phyloP scores from a whole-genome alignment of 345 rosid species.

The Bretschneidera sinensis region DNA sequence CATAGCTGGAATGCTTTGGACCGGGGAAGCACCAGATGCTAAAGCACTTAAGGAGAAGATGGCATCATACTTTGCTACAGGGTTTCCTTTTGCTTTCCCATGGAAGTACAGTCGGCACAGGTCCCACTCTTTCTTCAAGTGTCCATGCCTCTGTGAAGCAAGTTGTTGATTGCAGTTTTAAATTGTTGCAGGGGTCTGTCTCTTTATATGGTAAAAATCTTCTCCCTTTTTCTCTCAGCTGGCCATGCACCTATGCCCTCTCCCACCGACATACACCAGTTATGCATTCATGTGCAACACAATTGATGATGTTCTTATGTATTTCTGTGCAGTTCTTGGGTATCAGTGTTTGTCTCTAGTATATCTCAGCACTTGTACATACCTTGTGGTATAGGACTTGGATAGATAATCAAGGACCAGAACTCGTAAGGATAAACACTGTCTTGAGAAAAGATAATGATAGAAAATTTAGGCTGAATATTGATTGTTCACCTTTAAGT shows the following conservation, averaged over 20 bases:
- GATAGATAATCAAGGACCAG: background rate
- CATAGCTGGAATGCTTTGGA: conserved; percentile 93
- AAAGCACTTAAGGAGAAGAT: conserved; percentile 68
- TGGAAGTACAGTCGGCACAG: conserved; percentile 79
- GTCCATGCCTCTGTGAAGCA: conserved; percentile 58
- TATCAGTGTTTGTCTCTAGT: too few relatives aligned
- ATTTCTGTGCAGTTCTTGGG: too few relatives aligned
- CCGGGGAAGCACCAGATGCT: conserved; percentile 60
- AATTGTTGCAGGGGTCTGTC: conserved; percentile 70
- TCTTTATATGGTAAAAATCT: conserved; percentile 46
- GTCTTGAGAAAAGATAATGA: background rate
- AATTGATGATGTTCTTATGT: background rate
- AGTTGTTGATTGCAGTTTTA: conserved; percentile 80
- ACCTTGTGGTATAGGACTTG: background rate
- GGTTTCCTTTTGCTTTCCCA: conserved; percentile 76
- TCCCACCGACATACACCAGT: too few relatives aligned
- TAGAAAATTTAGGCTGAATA: background rate
- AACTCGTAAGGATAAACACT: background rate
- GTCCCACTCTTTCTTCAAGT: conserved; percentile 69
- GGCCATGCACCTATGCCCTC: background rate
- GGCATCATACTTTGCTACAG: conserved; percentile 58
- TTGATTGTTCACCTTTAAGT: background rate
- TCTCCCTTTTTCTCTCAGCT: background rate
- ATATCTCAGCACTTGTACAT: too few relatives aligned
- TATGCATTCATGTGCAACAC: too few relatives aligned